These are phyloP conservation scores for Erucastrum elatum DNA, from an alignment of 345 rosid genomes.

Conservation along the genomic window DNA sequence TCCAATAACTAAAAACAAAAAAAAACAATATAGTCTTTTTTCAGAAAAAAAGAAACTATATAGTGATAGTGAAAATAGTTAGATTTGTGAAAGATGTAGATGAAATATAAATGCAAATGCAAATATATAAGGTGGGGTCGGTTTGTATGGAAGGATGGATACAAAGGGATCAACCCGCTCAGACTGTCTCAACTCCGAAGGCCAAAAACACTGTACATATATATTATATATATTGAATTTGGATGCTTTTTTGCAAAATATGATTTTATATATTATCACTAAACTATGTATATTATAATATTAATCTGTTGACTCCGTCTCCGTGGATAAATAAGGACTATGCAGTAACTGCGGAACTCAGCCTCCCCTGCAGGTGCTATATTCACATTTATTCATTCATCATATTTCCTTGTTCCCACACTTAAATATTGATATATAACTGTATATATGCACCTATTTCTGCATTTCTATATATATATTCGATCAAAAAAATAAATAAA, in stretches of 20 bases:
- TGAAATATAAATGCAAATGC: constrained; percentile 28
- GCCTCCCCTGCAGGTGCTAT: constrained; percentile 32
- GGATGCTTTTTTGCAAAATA: background rate
- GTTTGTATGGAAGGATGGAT: constrained; percentile 45
- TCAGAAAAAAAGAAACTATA: background rate
- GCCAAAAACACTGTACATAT: constrained; percentile 11
- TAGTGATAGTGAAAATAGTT: background rate
- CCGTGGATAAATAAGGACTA: constrained; percentile 9
- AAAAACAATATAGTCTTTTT: too few relatives aligned
- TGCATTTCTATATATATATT: background rate
- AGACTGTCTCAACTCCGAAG: constrained; percentile 36
- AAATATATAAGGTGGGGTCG: constrained; percentile 44
- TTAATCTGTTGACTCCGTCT: constrained; percentile 2
- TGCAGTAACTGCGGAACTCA: constrained; percentile 31
- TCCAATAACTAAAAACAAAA: background rate
- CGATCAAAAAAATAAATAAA: too few relatives aligned
- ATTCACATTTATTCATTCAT: constrained; percentile 29
- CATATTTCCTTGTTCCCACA: constrained; percentile 19
- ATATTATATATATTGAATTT: background rate
- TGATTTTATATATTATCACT: background rate
- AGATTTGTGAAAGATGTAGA: background rate
- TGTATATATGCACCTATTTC: background rate
- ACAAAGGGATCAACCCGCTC: constrained; percentile 39
- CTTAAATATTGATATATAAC: constrained; percentile 2
- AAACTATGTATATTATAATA: background rate